Percentiles rank a stretch among this genome's conserved stretches.
phyloP scores from a whole-genome alignment of 805 yeast species.

The Metschnikowia amazonensis region DNA sequence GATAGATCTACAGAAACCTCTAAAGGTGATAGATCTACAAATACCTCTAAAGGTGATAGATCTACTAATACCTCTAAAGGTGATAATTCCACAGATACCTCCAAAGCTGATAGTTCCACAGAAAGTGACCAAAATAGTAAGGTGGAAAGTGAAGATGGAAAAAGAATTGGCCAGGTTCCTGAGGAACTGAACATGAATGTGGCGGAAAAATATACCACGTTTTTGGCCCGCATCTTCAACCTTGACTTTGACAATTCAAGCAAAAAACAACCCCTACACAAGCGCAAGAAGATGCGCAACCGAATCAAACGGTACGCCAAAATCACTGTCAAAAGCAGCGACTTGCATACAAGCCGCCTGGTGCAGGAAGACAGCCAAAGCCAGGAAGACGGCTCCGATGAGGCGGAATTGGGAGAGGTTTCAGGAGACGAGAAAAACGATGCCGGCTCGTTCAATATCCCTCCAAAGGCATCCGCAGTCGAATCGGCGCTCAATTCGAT shows the following conservation, averaged over 20 bases:
- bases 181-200: conserved; percentile 18
- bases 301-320: conserved; percentile 14
- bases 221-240: conserved; percentile 14
- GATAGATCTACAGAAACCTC: too few species aligned
- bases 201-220: conserved; percentile 13
- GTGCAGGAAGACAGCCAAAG: background rate
- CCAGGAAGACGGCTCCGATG: background rate
- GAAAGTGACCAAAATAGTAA: background rate
- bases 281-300: conserved; percentile 10
- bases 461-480: conserved; percentile 42
- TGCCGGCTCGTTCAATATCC: conserved; percentile 33
- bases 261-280: conserved; percentile 8
- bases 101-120: background rate
- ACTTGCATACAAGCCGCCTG: conserved; percentile 2
- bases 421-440: conserved; percentile 6
- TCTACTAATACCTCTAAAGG: too few species aligned
- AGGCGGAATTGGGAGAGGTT: background rate
- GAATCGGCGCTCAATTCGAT: conserved; percentile 40
- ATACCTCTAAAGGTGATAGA: too few species aligned
- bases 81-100: too few species aligned
- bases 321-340: conserved; percentile 21
- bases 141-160: background rate
- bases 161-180: conserved; percentile 29
- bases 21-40: too few species aligned
- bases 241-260: conserved; percentile 9